Percentiles rank a stretch among this genome's conserved stretches.
phyloP scores from a whole-genome alignment of 2,329 filamentous ascomycete genomes.

The Monosporascus sp. region DNA sequence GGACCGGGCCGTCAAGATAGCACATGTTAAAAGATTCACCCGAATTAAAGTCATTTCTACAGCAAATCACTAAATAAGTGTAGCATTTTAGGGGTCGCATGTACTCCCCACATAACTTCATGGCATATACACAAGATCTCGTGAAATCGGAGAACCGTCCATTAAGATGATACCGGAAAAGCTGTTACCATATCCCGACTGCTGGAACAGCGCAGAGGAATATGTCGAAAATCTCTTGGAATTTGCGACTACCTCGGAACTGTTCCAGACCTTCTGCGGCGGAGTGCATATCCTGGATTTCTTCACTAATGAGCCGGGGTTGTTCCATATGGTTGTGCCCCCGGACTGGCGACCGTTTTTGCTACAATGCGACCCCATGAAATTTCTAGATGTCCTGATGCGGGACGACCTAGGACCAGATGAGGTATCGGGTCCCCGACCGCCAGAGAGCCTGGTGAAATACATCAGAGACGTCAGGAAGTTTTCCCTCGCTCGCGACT shows the following conservation, averaged over 20 bases:
- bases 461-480: slow-evolving; percentile 70
- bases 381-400: slow-evolving; percentile 75
- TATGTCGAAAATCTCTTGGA: slow-evolving; percentile 75
- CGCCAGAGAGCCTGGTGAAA: slow-evolving; percentile 55
- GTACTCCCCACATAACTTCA: neutral
- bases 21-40: too few species aligned
- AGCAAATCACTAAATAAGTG: too few species aligned
- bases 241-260: slow-evolving; percentile 67
- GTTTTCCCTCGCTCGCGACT: slow-evolving; percentile 62
- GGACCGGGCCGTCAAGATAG: too few species aligned
- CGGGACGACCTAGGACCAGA: slow-evolving; percentile 59
- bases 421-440: slow-evolving; percentile 24
- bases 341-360: slow-evolving; percentile 80
- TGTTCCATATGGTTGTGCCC: slow-evolving; percentile 75
- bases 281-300: slow-evolving; percentile 98
- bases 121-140: neutral
- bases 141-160: too few species aligned
- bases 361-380: slow-evolving; percentile 62
- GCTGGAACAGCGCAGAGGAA: slow-evolving; percentile 65
- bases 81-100: neutral
- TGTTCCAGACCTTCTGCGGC: slow-evolving; percentile 86
- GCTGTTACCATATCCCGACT: slow-evolving; percentile 62
- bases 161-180: slow-evolving; percentile 42
- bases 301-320: slow-evolving; percentile 76
- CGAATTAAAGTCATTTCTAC: too few species aligned